These are phyloP conservation scores for Chaetomium tenue DNA, from an alignment of 495 filamentous ascomycete species.

Conservation along the genomic window DNA sequence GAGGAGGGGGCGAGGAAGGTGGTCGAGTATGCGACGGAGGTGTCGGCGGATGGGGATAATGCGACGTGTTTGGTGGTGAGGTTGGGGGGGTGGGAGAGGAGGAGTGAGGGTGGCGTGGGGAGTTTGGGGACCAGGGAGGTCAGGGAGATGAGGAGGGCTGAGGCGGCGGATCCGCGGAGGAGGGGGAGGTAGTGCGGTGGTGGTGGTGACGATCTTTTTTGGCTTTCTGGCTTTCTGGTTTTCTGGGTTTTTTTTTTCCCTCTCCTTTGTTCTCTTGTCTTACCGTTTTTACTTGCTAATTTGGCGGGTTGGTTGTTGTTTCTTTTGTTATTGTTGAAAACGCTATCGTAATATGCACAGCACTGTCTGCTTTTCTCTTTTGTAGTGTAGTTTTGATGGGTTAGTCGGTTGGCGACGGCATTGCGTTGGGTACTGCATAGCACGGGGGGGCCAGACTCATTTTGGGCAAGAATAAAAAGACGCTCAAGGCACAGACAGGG, in stretches of 20 bases:
- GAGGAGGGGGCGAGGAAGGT: constrained; percentile 78
- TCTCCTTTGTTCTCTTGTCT: neutral
- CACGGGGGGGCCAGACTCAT: neutral
- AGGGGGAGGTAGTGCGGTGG: constrained; percentile 43
- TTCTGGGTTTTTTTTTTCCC: neutral
- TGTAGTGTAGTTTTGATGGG: neutral
- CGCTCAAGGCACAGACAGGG: neutral
- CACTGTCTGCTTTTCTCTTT: neutral
- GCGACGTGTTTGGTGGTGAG: constrained; percentile 91
- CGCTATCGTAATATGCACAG: no score
- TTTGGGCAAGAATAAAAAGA: neutral
- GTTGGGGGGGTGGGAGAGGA: constrained; percentile 91
- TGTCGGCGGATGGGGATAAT: constrained; percentile 81
- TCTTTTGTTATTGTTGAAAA: neutral
- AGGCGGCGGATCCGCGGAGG: constrained; percentile 80
- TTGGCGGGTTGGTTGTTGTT: neutral
- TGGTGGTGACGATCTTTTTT: neutral
- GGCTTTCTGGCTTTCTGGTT: neutral
- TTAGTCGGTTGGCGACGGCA: neutral
- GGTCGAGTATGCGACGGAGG: constrained; percentile 83
- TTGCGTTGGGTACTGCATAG: constrained; percentile 10
- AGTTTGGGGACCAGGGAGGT: constrained; percentile 87
- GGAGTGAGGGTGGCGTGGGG: constrained; percentile 81
- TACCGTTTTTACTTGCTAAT: neutral
- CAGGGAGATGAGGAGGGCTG: constrained; percentile 76